These are phyloP conservation scores for Herpetospermum pedunculosum DNA, from an alignment of 306 rosid genomes.

Conservation along the genomic window DNA sequence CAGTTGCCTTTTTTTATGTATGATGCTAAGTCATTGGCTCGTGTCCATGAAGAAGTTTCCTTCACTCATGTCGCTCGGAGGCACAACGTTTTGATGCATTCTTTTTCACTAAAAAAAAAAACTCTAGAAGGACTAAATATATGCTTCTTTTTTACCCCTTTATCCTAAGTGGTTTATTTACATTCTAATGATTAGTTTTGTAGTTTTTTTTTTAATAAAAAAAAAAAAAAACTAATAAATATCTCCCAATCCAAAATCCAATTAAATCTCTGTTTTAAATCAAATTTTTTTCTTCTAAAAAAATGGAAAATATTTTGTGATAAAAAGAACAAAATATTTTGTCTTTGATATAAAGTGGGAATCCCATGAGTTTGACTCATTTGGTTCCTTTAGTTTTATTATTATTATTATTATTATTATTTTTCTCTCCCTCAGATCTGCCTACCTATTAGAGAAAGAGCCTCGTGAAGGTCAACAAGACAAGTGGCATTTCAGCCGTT, in stretches of 20 bases:
- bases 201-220: no score
- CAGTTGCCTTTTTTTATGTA: no score
- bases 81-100: no score
- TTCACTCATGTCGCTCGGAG: no score
- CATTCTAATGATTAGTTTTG: no score
- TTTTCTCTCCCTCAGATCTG: not conserved
- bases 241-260: not conserved
- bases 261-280: not conserved
- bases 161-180: no score
- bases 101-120: no score
- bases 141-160: no score
- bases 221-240: not conserved
- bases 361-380: slow-evolving; percentile 11
- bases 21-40: no score
- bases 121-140: no score
- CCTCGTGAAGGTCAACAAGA: not conserved
- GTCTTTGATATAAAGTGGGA: not conserved
- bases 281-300: not conserved
- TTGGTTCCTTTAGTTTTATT: not conserved
- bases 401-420: not conserved
- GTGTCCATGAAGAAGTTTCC: no score
- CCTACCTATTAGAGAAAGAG: not conserved
- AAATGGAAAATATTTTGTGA: not conserved
- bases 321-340: not conserved
- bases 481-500: not conserved